Evolutionary conservation across 768 basidiomycete species (phyloP).

Genomic region (Paxillus ammoniavirescens): DNA sequence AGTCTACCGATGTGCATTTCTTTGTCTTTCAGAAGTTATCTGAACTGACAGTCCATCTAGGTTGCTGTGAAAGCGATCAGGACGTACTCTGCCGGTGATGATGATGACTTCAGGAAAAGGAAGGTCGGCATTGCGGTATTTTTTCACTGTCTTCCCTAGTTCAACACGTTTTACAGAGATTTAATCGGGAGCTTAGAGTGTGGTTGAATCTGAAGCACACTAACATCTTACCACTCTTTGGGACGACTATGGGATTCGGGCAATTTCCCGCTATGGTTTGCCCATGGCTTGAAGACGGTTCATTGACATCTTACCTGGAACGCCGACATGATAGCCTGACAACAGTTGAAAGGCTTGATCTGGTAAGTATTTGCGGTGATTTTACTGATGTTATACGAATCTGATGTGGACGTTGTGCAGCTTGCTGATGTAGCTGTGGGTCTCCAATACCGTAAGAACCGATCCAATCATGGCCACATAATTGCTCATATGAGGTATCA

Average conservation of each 20-base stretch:
- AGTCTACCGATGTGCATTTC: not conserved
- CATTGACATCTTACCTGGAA: conserved; percentile 23
- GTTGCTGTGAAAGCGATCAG: no score
- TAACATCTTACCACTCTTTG: conserved; percentile 31
- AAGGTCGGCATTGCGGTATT: no score
- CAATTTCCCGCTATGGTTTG: conserved; percentile 32
- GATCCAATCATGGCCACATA: not conserved
- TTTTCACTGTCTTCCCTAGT: no score
- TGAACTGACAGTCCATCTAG: not conserved
- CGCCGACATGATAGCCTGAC: conserved; percentile 12
- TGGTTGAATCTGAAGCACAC: conserved; percentile 29
- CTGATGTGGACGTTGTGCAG: conserved; percentile 6
- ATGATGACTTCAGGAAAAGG: not conserved
- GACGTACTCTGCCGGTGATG: not conserved
- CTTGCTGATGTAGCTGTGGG: conserved; percentile 26
- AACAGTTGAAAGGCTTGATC: conserved; percentile 5
- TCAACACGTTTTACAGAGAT: conserved; percentile 7
- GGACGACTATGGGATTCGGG: conserved; percentile 27
- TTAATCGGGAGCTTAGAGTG: conserved; percentile 28
- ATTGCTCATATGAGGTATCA: not conserved
- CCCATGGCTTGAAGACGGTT: conserved; percentile 32
- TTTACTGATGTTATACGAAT: not conserved
- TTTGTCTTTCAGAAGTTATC: no score
- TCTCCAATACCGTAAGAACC: conserved; percentile 22
- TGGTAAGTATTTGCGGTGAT: conserved; percentile 8